phyloP scores from a whole-genome alignment of 2,329 filamentous ascomycete species.

The Hymenoscyphus fraxineus region DNA sequence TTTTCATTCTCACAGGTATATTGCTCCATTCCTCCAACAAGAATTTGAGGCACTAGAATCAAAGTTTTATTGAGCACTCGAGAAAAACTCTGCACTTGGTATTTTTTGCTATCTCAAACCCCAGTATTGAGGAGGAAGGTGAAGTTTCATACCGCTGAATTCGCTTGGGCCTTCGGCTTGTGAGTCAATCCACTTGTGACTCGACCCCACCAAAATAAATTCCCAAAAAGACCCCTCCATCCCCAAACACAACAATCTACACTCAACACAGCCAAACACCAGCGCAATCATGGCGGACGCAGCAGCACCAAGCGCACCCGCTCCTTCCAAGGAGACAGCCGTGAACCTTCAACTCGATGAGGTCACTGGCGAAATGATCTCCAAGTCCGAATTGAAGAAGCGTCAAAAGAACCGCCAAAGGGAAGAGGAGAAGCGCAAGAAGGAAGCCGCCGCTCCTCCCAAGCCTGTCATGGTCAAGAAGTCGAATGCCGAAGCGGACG shows the following conservation, averaged over 20 bases:
- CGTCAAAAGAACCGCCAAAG: slow-evolving; percentile 85
- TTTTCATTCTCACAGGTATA: no score
- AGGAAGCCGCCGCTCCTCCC: slow-evolving; percentile 65
- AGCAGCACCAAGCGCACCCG: slow-evolving; percentile 17
- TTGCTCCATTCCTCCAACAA: no score
- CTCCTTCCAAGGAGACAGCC: slow-evolving; percentile 26
- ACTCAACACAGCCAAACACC: slow-evolving; percentile 8
- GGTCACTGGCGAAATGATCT: slow-evolving; percentile 82
- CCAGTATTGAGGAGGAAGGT: no score
- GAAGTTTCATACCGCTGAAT: no score
- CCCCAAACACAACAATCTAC: slow-evolving; percentile 4
- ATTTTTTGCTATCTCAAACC: no score
- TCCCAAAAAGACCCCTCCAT: slow-evolving; percentile 8
- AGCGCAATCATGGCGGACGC: slow-evolving; percentile 33
- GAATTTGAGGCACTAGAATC: no score
- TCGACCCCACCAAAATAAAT: slow-evolving; percentile 20
- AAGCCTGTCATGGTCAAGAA: slow-evolving; percentile 58
- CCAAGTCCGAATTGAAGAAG: slow-evolving; percentile 90
- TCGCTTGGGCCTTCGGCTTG: background rate
- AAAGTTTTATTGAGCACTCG: no score
- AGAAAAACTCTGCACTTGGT: no score
- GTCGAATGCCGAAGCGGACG: slow-evolving; percentile 47
- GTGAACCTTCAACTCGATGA: slow-evolving; percentile 72
- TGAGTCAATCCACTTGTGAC: slow-evolving; percentile 15
- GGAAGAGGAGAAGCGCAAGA: slow-evolving; percentile 85